Percentiles rank a stretch among this genome's conserved stretches.
These are phyloP conservation scores for Neurospora sp. DNA, from an alignment of 495 filamentous ascomycete genomes.

Conservation along the genomic window DNA sequence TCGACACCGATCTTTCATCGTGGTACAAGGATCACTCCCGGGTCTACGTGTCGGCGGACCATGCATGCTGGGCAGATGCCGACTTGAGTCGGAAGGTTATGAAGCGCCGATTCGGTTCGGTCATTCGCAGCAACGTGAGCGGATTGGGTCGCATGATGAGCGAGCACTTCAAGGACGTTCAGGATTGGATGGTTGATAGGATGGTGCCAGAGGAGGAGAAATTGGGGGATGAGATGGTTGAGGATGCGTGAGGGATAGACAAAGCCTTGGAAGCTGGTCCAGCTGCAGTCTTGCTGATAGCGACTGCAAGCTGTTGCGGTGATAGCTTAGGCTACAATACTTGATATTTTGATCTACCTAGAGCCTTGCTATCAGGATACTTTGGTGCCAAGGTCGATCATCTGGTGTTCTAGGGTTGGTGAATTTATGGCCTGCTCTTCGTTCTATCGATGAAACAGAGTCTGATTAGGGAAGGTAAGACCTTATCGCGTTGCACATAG, in stretches of 20 bases:
- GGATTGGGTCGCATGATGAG: conserved; percentile 57
- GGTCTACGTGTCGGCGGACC: conserved; percentile 61
- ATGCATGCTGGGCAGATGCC: conserved; percentile 57
- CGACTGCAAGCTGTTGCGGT: background rate
- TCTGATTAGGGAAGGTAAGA: background rate
- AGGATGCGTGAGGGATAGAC: background rate
- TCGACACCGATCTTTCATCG: conserved; percentile 49
- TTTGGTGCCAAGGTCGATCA: background rate
- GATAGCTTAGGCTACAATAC: background rate
- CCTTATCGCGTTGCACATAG: background rate
- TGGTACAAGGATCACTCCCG: conserved; percentile 68
- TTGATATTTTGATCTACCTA: background rate
- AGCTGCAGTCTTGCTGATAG: background rate
- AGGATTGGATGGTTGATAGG: conserved; percentile 43
- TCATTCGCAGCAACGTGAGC: conserved; percentile 42
- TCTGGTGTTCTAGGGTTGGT: background rate
- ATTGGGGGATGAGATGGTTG: conserved; percentile 5
- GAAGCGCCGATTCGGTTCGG: conserved; percentile 56
- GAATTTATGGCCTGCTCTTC: background rate
- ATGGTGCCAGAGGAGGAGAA: conserved; percentile 24
- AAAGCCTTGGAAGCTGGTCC: no score
- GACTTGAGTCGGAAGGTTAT: conserved; percentile 47
- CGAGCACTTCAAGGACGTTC: conserved; percentile 46
- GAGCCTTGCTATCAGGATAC: background rate
- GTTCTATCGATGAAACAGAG: background rate